Base-by-base conservation (phyloP, 345 rosid genomes). In the Brassica juncea region DNA sequence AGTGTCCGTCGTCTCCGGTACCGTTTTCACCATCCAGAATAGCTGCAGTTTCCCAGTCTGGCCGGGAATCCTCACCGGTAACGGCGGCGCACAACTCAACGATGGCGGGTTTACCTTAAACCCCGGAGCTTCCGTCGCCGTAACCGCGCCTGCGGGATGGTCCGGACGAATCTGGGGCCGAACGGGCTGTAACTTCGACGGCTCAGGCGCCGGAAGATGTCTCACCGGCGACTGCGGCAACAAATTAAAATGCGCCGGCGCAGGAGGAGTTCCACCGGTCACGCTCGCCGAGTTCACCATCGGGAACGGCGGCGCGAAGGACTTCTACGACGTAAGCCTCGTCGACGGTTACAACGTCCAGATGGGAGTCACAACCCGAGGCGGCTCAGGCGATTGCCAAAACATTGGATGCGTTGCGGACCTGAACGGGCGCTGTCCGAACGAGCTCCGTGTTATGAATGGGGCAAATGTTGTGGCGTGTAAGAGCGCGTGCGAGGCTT, bases 131-230 rank as follows among this genome's bases (percentile, higher is more conserved):
- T 86, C 89, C 1, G 74, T 74, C 77, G 80, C 71, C 44, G 55
- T 92, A 70, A 82, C 77, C 5, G 91, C 88, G 31, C 93, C 97
- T 3, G 79, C 86, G 0, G 85, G 88, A 34, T 94, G 97, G 98
- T 92, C 97, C 1, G 98, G 97, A n/a, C 81, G 97, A 8, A 74
- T 92, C 39, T 92, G 98, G 98, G 94, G 84, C 2, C 81, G 97
- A 75, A 94, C 95, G 0, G 89, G 86, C 39, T 94, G 97, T 82
- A 78, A 63, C 19, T 91, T 91, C 65, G 94, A 94, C 77, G 67
- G 31, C 2, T 76, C 89, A 11, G 98, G 97, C 1, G 10, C 35
- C 3, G 97, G 93, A 0, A 86, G 73, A 49, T 92, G 97, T 64
- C 31, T 21, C 27, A 92, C 97, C 44, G 97, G 97, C 1, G 97